Base-by-base conservation (phyloP, 2,329 filamentous ascomycete species). In the Curvularia verruculosa region DNA sequence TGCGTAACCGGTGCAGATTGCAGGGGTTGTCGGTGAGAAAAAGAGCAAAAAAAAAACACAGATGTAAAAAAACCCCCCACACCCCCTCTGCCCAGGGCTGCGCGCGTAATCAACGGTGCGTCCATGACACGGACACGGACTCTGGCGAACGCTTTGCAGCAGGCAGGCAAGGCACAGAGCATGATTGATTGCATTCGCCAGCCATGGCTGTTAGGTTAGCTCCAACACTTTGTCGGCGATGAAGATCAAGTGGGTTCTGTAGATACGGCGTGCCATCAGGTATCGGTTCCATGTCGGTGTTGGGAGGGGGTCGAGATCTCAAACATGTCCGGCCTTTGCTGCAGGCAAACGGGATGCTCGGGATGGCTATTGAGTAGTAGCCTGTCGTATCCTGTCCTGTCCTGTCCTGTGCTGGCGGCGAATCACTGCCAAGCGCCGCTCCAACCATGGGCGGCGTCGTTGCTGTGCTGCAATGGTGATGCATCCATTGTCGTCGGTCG, bases 71-170 rank as follows among this genome's bases (percentile, higher is more conserved):
- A 52, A 29, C 5, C 4, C 12, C 13, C 12, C 13, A 36, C 31
- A 29, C 29, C 29, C 29, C 15, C n/a, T n/a, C n/a, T n/a, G n/a
- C n/a, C n/a, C n/a, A n/a, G n/a, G 56, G 56, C 53, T 58, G 56
- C 54, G 34, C 54, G 60, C 60, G 62, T 64, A 64, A 64, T 64
- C 56, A 56, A 48, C 48, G 41, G 44, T 54, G 34, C 56, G 49
- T 31, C 19, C 37, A 40, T 40, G 26, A 29, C 26, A 29, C 26
- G 19, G 49, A 50, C 51, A 56, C 37, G 41, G 26, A 53, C 36
- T 21, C 39, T 52, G 56, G 46, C 46, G 23, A 56, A 52, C 34
- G 34, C 40, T 26, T 37, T 40, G 36, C n/a, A 49, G 12, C 36
- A 29, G 26, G 12, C 36, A 29, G 26, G 36, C 24, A 49, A 48